These are phyloP conservation scores for Pedinophyceae sp. DNA, from an alignment of 139 green algal genomes.

Conservation along the genomic window DNA sequence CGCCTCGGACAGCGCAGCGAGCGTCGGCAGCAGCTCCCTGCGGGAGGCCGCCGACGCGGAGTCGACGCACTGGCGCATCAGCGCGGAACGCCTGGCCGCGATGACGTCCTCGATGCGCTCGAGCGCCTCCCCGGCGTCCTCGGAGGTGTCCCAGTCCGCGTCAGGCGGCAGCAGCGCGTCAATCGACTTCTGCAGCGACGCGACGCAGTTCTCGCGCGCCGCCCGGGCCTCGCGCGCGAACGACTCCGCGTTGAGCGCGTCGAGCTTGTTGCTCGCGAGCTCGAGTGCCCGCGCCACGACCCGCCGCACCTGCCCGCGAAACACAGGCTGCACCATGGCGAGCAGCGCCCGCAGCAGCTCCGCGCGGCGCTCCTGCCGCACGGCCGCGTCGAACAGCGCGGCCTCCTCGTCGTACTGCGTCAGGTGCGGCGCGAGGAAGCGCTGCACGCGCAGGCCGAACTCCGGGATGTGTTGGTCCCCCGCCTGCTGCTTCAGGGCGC, in stretches of 20 bases:
- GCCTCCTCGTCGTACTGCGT: conserved; percentile 72
- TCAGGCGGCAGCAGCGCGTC: no score
- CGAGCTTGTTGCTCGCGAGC: background rate
- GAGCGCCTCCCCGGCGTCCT: conserved; percentile 7
- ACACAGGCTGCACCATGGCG: conserved; percentile 13
- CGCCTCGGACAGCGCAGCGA: no score
- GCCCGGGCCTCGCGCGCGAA: no score
- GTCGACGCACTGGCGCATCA: no score
- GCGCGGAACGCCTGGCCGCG: no score
- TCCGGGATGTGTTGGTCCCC: background rate
- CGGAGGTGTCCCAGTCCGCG: conserved; percentile 12
- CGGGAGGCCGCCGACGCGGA: no score
- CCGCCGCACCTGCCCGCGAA: background rate
- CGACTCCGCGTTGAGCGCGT: no score
- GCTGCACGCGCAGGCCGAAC: background rate
- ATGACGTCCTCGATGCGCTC: conserved; percentile 10
- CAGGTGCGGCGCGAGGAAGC: background rate
- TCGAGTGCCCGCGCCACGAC: background rate
- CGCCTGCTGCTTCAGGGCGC: background rate
- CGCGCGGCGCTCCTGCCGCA: conserved; percentile 36
- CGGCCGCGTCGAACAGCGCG: conserved; percentile 62
- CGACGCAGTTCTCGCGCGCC: background rate
- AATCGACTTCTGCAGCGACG: background rate
- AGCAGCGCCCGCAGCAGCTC: conserved; percentile 41
- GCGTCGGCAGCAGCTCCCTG: no score